Conservation (phyloP, 495 filamentous ascomycete genomes). For the Trypethelium eluteriae region DNA sequence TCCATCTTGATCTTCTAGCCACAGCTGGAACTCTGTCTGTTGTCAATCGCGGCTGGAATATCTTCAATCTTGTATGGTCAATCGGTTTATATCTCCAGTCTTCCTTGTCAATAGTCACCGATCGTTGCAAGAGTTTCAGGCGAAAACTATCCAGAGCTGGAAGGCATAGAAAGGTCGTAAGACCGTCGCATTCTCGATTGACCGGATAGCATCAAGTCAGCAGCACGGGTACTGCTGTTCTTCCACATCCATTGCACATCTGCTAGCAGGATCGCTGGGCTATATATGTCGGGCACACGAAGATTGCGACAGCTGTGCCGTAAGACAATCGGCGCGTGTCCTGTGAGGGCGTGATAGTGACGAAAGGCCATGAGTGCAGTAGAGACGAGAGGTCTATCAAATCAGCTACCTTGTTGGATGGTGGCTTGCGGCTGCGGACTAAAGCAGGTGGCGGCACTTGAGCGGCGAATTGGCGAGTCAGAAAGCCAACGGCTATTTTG, state of each 20-base stretch:
- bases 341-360: slow-evolving; percentile 8
- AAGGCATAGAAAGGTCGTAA: background rate
- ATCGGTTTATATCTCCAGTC: background rate
- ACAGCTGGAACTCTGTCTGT: background rate
- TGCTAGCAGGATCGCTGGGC: background rate
- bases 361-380: slow-evolving; percentile 11
- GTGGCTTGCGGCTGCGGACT: slow-evolving; percentile 7
- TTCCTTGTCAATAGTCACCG: background rate
- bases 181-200: background rate
- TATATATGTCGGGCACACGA: background rate
- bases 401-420: background rate
- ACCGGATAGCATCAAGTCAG: background rate
- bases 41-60: background rate
- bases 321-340: slow-evolving; percentile 1
- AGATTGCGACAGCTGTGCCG: background rate
- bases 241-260: background rate
- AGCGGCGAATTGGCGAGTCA: background rate
- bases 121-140: background rate
- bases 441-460: slow-evolving; percentile 9
- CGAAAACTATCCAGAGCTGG: background rate
- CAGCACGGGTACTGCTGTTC: background rate
- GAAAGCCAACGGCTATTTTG: background rate
- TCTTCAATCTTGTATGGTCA: background rate
- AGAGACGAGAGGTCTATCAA: slow-evolving; percentile 9
- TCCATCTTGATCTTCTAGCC: background rate